Evolutionary conservation across 2,329 filamentous ascomycete species (phyloP).

Genomic region (Fusarium liriodendri): DNA sequence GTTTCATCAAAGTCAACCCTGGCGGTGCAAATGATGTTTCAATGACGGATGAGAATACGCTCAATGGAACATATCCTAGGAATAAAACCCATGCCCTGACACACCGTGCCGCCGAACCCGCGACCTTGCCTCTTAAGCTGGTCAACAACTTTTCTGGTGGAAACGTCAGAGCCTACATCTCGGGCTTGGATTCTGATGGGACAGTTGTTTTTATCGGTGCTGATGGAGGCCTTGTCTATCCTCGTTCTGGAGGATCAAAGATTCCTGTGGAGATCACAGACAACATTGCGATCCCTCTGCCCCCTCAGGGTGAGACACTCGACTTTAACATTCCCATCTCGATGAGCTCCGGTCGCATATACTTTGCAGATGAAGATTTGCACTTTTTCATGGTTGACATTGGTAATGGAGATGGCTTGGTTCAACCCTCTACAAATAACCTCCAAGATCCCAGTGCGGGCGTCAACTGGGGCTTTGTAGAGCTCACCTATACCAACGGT

Average conservation of each 20-base stretch:
- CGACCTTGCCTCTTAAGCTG: constrained; percentile 46
- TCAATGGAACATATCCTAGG: constrained; percentile 51
- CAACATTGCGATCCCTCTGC: constrained; percentile 58
- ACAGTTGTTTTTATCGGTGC: constrained; percentile 57
- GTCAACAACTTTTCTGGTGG: constrained; percentile 57
- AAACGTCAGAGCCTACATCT: constrained; percentile 58
- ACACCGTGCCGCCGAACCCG: constrained; percentile 5
- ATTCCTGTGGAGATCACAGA: constrained; percentile 51
- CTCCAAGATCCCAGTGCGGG: constrained; percentile 55
- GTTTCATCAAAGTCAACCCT: constrained; percentile 48
- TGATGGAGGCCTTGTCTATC: constrained; percentile 56
- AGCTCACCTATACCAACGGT: constrained; percentile 57
- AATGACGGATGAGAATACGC: constrained; percentile 52
- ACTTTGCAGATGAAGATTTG: constrained; percentile 57
- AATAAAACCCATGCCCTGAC: constrained; percentile 14
- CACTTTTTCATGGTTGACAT: constrained; percentile 55
- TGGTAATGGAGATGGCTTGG: constrained; percentile 51
- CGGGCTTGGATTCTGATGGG: constrained; percentile 54
- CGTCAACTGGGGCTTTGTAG: constrained; percentile 62
- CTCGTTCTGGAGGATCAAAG: constrained; percentile 49
- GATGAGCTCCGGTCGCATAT: constrained; percentile 56
- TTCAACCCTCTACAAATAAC: constrained; percentile 61
- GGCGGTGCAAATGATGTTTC: constrained; percentile 48
- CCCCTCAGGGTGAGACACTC: constrained; percentile 50
- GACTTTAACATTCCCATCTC: constrained; percentile 54